Evolutionary conservation across 495 filamentous ascomycete species (phyloP).

Genomic region (Neurospora sublineolata): DNA sequence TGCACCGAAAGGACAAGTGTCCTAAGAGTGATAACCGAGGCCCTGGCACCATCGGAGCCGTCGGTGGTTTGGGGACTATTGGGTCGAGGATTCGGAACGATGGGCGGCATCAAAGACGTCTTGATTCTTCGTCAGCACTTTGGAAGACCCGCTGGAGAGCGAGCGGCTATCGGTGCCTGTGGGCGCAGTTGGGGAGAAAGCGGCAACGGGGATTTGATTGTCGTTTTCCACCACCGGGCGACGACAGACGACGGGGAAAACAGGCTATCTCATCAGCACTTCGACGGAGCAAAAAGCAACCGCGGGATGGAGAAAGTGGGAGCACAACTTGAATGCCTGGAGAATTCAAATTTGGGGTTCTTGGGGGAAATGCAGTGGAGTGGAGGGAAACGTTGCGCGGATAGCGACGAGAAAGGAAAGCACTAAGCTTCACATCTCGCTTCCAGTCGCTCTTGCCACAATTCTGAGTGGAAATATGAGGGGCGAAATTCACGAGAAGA

Average conservation of each 20-base stretch:
- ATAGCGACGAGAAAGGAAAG: background rate
- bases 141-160: background rate
- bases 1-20: background rate
- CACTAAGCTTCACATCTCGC: background rate
- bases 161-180: background rate
- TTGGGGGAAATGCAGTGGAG: background rate
- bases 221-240: background rate
- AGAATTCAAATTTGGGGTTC: background rate
- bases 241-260: too few species aligned
- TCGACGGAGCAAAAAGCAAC: background rate
- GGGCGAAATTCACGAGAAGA: background rate
- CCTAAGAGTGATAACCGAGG: background rate
- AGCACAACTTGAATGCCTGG: background rate
- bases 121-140: background rate
- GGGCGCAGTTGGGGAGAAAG: background rate
- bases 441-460: background rate
- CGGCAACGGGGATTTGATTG: background rate
- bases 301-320: background rate
- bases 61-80: background rate
- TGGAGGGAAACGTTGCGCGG: background rate
- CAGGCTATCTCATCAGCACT: too few species aligned
- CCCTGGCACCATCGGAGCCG: background rate
- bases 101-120: background rate
- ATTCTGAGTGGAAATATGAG: background rate
- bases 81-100: background rate